A percentile compares a stretch with the other conserved stretches of the same genome.
Evolutionary conservation across 1,139 yeast genomes (phyloP).

Genomic region (Yamadazyma taylorii): DNA sequence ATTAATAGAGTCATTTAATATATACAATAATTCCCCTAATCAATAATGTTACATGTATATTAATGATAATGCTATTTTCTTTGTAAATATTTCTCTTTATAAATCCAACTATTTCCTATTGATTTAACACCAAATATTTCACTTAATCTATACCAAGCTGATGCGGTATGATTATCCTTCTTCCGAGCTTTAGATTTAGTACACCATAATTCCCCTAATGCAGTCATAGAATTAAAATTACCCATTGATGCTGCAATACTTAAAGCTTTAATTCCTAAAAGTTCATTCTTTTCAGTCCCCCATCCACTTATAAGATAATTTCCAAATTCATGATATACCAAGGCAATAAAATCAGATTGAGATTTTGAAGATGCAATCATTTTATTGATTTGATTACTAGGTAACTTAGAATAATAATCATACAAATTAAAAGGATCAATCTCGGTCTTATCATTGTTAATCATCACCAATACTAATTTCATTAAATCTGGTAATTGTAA

Average conservation of each 20-base stretch:
- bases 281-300: slow-evolving; percentile 59
- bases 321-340: slow-evolving; percentile 58
- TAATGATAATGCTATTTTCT: slow-evolving; percentile 7
- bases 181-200: slow-evolving; percentile 54
- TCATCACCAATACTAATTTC: slow-evolving; percentile 24
- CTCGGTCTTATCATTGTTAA: slow-evolving; percentile 25
- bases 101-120: slow-evolving; percentile 77
- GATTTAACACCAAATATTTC: slow-evolving; percentile 63
- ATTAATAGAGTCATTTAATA: no score
- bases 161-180: slow-evolving; percentile 64
- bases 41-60: not conserved
- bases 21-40: no score
- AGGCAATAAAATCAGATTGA: slow-evolving; percentile 31
- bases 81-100: slow-evolving; percentile 64
- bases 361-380: slow-evolving; percentile 25
- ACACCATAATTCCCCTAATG: slow-evolving; percentile 71
- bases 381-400: slow-evolving; percentile 28
- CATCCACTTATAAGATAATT: slow-evolving; percentile 57
- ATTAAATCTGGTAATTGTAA: slow-evolving; percentile 34
- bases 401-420: slow-evolving; percentile 26
- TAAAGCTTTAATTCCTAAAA: slow-evolving; percentile 56
- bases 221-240: slow-evolving; percentile 66
- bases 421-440: slow-evolving; percentile 30
- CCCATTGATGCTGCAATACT: slow-evolving; percentile 73
- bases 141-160: slow-evolving; percentile 70